These are phyloP conservation scores for Penicillium soppii DNA, from an alignment of 495 filamentous ascomycete genomes.

Conservation along the genomic window DNA sequence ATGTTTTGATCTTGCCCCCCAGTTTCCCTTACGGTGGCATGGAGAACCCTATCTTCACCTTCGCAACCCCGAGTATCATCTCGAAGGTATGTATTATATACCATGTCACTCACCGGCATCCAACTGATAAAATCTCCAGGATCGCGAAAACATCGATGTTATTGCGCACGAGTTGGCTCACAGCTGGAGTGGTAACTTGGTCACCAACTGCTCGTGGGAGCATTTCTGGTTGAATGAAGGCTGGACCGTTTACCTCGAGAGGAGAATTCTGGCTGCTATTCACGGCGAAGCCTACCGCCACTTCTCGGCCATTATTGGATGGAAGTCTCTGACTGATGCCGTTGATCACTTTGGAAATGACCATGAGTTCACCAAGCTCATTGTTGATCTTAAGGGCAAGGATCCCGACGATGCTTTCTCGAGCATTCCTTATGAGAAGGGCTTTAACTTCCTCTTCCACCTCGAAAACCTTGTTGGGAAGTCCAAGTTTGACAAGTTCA, in stretches of 20 bases:
- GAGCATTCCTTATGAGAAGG: slow-evolving; percentile 73
- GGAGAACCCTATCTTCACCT: slow-evolving; percentile 95
- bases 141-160: slow-evolving; percentile 91
- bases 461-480: slow-evolving; percentile 85
- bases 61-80: slow-evolving; percentile 90
- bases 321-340: slow-evolving; percentile 66
- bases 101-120: background rate
- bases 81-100: slow-evolving; percentile 51
- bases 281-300: slow-evolving; percentile 84
- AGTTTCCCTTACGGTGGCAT: slow-evolving; percentile 90
- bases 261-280: slow-evolving; percentile 50
- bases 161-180: slow-evolving; percentile 94
- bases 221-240: slow-evolving; percentile 98
- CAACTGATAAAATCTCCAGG: slow-evolving; percentile 32
- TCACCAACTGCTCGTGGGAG: slow-evolving; percentile 89
- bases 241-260: slow-evolving; percentile 93
- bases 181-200: slow-evolving; percentile 91
- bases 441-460: slow-evolving; percentile 77
- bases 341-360: slow-evolving; percentile 73
- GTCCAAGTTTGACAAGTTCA: slow-evolving; percentile 86
- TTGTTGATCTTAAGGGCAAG: slow-evolving; percentile 81
- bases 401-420: slow-evolving; percentile 96
- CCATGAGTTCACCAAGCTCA: slow-evolving; percentile 89
- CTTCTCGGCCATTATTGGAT: slow-evolving; percentile 83
- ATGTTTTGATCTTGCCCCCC: slow-evolving; percentile 84